These are phyloP conservation scores for Carex arenaria DNA, from an alignment of 202 grass and related monocot genomes.

Conservation along the genomic window DNA sequence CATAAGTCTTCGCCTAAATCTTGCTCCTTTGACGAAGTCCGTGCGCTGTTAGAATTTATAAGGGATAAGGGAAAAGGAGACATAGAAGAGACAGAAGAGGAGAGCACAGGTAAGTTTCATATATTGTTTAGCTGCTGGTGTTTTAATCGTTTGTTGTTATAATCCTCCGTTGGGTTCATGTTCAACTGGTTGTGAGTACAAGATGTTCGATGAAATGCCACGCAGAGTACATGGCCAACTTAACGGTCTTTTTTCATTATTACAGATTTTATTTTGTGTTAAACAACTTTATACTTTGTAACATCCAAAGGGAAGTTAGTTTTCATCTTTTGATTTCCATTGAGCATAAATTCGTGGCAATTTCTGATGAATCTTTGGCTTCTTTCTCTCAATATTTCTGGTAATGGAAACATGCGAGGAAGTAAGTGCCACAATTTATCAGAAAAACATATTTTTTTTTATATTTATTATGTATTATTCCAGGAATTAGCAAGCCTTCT, in stretches of 20 bases:
- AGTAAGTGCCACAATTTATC: neutral
- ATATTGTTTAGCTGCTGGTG: neutral
- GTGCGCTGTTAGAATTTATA: neutral
- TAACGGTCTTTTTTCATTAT: neutral
- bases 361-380: neutral
- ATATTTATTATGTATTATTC: neutral
- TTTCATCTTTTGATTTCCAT: neutral
- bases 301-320: neutral
- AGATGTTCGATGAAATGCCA: neutral
- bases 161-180: neutral
- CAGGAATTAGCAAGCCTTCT: neutral
- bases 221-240: neutral
- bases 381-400: neutral
- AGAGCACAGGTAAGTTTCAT: neutral
- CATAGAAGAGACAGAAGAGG: neutral
- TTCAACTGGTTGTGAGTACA: neutral
- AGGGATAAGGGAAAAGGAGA: neutral
- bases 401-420: neutral
- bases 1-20: neutral
- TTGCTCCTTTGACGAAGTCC: neutral
- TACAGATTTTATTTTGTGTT: neutral
- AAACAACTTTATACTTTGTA: neutral
- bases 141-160: neutral
- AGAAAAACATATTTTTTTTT: neutral
- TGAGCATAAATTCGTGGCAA: neutral